phyloP scores from a whole-genome alignment of 192 early-diverging fungal species.

The Glomus cerebriforme region DNA sequence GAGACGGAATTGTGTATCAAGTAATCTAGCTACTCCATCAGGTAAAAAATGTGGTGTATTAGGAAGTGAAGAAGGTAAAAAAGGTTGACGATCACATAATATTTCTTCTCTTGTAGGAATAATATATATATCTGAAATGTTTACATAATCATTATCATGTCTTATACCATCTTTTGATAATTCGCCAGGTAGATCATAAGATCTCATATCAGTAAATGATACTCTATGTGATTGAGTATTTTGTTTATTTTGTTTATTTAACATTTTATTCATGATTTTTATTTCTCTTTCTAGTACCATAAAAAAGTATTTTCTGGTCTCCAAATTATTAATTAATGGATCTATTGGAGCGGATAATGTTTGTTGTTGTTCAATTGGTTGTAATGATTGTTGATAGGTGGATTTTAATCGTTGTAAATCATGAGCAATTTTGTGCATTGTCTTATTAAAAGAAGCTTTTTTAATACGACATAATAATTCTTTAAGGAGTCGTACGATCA shows the following conservation, averaged over 20 bases:
- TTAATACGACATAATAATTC: slow-evolving; percentile 40
- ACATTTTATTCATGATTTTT: slow-evolving; percentile 8
- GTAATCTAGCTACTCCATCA: slow-evolving; percentile 45
- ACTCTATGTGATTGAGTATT: too few relatives aligned
- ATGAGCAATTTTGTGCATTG: background rate
- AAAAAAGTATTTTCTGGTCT: slow-evolving; percentile 8
- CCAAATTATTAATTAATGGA: background rate
- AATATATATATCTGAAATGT: slow-evolving; percentile 49
- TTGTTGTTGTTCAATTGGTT: slow-evolving; percentile 12
- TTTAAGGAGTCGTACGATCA: slow-evolving; percentile 40
- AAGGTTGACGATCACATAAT: slow-evolving; percentile 36
- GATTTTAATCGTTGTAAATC: background rate
- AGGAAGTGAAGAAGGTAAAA: slow-evolving; percentile 45
- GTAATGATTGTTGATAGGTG: background rate
- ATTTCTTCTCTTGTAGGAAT: slow-evolving; percentile 60
- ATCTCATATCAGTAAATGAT: background rate
- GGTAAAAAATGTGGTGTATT: slow-evolving; percentile 51
- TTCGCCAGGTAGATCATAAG: slow-evolving; percentile 25
- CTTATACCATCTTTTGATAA: slow-evolving; percentile 42
- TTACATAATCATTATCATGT: slow-evolving; percentile 57
- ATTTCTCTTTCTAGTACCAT: slow-evolving; percentile 26
- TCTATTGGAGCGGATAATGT: too few relatives aligned
- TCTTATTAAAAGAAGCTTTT: slow-evolving; percentile 33
- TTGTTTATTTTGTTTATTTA: background rate
- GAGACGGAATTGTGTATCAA: slow-evolving; percentile 64